Percentiles rank a stretch among this genome's conserved stretches.
These are phyloP conservation scores for Gelatoporia subvermispora DNA, from an alignment of 768 basidiomycete species.

Conservation along the genomic window DNA sequence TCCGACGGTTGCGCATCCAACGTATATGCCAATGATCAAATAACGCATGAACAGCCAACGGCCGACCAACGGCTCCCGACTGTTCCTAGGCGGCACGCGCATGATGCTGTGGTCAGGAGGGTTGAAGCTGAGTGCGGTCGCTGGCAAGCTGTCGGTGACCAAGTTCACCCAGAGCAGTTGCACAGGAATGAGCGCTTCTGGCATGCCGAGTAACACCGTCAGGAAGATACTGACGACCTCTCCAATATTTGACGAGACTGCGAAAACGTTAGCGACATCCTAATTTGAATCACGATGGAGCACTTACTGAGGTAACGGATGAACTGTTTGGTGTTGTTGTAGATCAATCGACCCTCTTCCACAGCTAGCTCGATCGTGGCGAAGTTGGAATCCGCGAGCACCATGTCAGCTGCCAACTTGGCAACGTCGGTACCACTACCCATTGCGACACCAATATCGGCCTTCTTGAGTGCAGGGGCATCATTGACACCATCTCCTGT, in stretches of 20 bases:
- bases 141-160: slow-evolving; percentile 94
- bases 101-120: slow-evolving; percentile 96
- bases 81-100: slow-evolving; percentile 87
- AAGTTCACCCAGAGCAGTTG: slow-evolving; percentile 99
- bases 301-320: slow-evolving; percentile 92
- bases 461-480: slow-evolving; percentile 93
- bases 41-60: slow-evolving; percentile 97
- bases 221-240: slow-evolving; percentile 97
- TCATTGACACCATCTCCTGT: slow-evolving; percentile 98
- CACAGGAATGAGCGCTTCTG: slow-evolving; percentile 96
- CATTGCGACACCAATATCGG: slow-evolving; percentile 98
- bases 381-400: slow-evolving; percentile 95
- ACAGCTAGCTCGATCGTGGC: slow-evolving; percentile 95
- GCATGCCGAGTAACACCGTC: slow-evolving; percentile 96
- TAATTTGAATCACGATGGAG: slow-evolving; percentile 3
- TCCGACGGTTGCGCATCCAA: slow-evolving; percentile 91
- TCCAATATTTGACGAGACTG: slow-evolving; percentile 94
- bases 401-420: slow-evolving; percentile 97
- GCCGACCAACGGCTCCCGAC: slow-evolving; percentile 85
- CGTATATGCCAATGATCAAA: slow-evolving; percentile 88
- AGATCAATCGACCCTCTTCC: slow-evolving; percentile 95
- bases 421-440: slow-evolving; percentile 98
- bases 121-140: slow-evolving; percentile 97
- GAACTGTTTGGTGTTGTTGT: slow-evolving; percentile 99
- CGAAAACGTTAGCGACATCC: slow-evolving; percentile 5